Evolutionary conservation across 202 grass and related monocot species (phyloP).

Genomic region (Brachypodium distachyon): DNA sequence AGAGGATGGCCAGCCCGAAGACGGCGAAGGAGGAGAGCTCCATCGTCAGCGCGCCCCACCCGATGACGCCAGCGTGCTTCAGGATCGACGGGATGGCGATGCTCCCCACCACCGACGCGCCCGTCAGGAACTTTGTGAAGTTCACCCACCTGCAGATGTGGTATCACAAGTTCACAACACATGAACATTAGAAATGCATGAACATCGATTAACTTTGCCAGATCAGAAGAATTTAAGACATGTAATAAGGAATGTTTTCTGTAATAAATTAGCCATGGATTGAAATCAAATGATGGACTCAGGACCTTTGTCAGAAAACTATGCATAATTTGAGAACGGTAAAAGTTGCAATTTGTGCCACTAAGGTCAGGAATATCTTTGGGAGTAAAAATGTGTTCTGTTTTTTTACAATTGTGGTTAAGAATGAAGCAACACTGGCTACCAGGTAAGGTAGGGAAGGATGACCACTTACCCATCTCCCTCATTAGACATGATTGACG

Average conservation of each 20-base stretch:
- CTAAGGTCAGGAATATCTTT: neutral
- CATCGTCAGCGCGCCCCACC: constrained; percentile 78
- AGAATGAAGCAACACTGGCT: neutral
- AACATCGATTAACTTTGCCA: no score
- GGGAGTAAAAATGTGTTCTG: neutral
- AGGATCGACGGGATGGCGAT: constrained; percentile 89
- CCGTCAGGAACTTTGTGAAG: constrained; percentile 92
- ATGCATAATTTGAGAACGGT: neutral
- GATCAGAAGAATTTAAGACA: neutral
- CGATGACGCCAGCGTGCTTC: constrained; percentile 78
- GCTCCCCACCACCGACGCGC: constrained; percentile 71
- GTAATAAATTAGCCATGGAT: neutral
- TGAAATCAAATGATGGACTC: neutral
- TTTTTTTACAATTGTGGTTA: neutral
- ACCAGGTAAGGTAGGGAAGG: neutral
- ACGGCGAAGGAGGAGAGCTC: constrained; percentile 85
- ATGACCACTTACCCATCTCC: constrained; percentile 47
- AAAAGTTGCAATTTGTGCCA: neutral
- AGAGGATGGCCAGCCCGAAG: constrained; percentile 68
- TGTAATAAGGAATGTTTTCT: neutral
- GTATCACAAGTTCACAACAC: no score
- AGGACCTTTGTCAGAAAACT: neutral
- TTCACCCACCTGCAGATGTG: constrained; percentile 70
- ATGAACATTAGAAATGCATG: no score
- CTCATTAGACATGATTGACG: constrained; percentile 40